Evolutionary conservation across 2,329 filamentous ascomycete genomes (phyloP).

Genomic region (Xylariaceae sp.): DNA sequence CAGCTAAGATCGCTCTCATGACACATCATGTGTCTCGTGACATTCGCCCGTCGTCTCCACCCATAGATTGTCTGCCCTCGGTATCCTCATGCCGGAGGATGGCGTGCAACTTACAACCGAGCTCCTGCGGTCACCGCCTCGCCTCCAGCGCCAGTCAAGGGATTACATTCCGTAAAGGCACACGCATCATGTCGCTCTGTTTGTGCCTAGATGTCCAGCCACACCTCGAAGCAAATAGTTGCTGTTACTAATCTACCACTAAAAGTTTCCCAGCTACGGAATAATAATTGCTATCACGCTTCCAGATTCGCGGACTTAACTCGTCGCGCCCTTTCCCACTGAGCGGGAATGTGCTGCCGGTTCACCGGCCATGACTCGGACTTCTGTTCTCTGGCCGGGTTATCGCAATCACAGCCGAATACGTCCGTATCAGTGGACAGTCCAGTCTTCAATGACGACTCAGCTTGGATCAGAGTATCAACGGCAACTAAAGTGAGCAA

Average conservation of each 20-base stretch:
- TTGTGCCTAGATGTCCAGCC: neutral
- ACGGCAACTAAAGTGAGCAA: neutral
- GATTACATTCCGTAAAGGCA: too few species aligned
- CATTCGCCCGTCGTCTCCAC: slow-evolving; percentile 6
- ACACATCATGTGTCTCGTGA: slow-evolving; percentile 12
- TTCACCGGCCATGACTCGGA: neutral
- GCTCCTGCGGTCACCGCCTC: slow-evolving; percentile 12
- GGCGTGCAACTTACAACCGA: neutral
- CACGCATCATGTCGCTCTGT: too few species aligned
- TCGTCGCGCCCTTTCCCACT: neutral
- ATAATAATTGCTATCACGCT: neutral
- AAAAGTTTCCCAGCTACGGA: neutral
- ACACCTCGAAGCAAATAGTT: neutral
- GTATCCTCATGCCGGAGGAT: neutral
- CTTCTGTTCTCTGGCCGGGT: neutral
- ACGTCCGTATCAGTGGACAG: too few species aligned
- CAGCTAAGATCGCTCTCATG: slow-evolving; percentile 7
- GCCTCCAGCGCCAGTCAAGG: neutral
- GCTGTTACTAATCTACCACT: neutral
- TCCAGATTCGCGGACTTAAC: neutral
- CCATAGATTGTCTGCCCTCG: neutral
- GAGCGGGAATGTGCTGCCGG: neutral
- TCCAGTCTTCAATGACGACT: neutral
- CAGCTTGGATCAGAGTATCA: neutral
- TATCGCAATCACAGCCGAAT: neutral